Evolutionary conservation across 345 rosid species (phyloP), one percentile per base, ranked within the genome.

Genomic region (Draba incana): DNA sequence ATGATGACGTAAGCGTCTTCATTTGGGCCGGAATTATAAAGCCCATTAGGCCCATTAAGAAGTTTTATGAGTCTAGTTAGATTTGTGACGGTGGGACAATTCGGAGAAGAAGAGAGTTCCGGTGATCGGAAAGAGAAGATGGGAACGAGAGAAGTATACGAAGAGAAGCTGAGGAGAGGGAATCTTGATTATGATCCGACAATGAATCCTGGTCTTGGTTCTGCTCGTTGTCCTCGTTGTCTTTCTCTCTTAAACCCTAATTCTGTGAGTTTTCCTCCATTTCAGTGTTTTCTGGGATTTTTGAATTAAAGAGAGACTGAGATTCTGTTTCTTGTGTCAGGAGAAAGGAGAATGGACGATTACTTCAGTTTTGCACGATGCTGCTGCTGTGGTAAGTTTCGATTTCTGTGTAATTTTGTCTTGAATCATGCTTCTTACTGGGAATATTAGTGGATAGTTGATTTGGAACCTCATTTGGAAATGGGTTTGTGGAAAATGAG

Each of bases 151-250:
- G 80, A 90, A 53, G 98, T 90, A 7, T 92, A 90, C 82, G 96
- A 90, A 78, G 81, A 92, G 90, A 90, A 88, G 74, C 78, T 88
- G 60, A 76, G 91, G 69, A 77, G 72, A 27, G 92, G 94, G 25
- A 84, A 88, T 58, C 79, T 88, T 11, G 47, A 83, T 70, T 84
- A 88, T 69, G 98, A 90, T 77, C 94, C 97, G 15, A 90, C 98
- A 14, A 87, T 87, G 71, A 87, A 85, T 14, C 97, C 92, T 11
- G 96, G 98, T 57, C 89, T 93, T 44, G 98, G 96, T 24, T 81
- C 88, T 2, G 82, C 94, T 76, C 97, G 98, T 2, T 93, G 96
- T 75, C 96, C 97, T 27, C 97, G 96, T 11, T 93, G 98, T 11
- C 94, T 93, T 62, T 91, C 98, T 61, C 92, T 88, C 82, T 44